phyloP scores from a whole-genome alignment of 2,329 filamentous ascomycete species.

The Fusarium transvaalense region DNA sequence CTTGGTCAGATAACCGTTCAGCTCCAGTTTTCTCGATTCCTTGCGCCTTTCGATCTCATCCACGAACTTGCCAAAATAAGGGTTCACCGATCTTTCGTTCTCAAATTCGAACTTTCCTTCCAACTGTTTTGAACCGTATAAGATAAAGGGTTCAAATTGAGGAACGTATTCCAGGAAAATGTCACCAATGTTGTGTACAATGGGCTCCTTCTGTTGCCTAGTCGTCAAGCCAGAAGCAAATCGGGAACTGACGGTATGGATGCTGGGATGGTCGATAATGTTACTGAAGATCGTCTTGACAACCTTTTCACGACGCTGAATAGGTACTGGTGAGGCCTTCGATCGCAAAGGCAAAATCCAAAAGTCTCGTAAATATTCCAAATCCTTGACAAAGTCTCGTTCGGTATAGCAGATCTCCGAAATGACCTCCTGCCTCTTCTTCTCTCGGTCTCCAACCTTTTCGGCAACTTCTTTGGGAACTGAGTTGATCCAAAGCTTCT shows the following conservation, averaged over 20 bases:
- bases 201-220: conserved; percentile 88
- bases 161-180: conserved; percentile 94
- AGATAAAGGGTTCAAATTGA: conserved; percentile 94
- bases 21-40: conserved; percentile 94
- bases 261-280: conserved; percentile 83
- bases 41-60: conserved; percentile 97
- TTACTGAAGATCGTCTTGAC: conserved; percentile 97
- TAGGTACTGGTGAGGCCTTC: conserved; percentile 86
- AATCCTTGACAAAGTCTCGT: conserved; percentile 97
- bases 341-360: conserved; percentile 95
- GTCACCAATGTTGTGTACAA: conserved; percentile 91
- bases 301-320: conserved; percentile 87
- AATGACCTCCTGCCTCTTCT: conserved; percentile 98
- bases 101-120: conserved; percentile 99
- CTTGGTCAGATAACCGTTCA: conserved; percentile 98
- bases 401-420: conserved; percentile 99
- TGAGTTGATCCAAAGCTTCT: conserved; percentile 99
- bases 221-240: conserved; percentile 90
- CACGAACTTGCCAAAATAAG: conserved; percentile 88
- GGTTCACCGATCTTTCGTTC: conserved; percentile 90
- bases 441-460: conserved; percentile 88
- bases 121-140: conserved; percentile 94
- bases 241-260: conserved; percentile 89
- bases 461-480: conserved; percentile 96
- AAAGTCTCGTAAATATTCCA: conserved; percentile 97